These are phyloP conservation scores for Trichoderma semiorbis DNA, from an alignment of 2,329 filamentous ascomycete genomes.

Conservation along the genomic window DNA sequence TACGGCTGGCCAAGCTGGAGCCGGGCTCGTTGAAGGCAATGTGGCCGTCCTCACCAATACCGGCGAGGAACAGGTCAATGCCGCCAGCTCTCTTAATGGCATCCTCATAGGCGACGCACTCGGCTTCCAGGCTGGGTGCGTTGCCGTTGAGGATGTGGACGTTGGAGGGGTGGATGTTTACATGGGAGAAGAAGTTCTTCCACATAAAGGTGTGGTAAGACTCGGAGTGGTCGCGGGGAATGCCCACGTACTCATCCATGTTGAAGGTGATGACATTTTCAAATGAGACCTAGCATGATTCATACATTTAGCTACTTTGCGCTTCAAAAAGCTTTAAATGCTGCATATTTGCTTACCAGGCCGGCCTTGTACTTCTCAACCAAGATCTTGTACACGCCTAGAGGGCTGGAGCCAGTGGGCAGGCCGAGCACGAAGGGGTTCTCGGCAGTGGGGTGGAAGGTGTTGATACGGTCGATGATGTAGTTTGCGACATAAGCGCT, in stretches of 20 bases:
- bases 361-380: constrained; percentile 69
- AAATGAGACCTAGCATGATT: constrained; percentile 63
- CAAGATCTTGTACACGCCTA: constrained; percentile 72
- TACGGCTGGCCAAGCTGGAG: constrained; percentile 71
- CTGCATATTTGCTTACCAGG: constrained; percentile 38
- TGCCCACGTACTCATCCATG: constrained; percentile 88
- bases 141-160: constrained; percentile 85
- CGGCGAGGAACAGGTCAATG: constrained; percentile 81
- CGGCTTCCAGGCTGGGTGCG: constrained; percentile 68
- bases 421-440: constrained; percentile 80
- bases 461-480: constrained; percentile 76
- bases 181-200: constrained; percentile 83
- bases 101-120: constrained; percentile 76
- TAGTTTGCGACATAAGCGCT: constrained; percentile 78
- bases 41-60: constrained; percentile 82
- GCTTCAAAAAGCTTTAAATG: neutral
- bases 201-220: constrained; percentile 94
- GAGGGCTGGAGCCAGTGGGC: constrained; percentile 77
- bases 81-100: constrained; percentile 71
- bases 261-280: constrained; percentile 89
- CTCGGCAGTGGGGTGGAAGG: constrained; percentile 67
- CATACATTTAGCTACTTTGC: neutral
- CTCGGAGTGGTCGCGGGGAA: constrained; percentile 77
- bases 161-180: constrained; percentile 76
- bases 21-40: constrained; percentile 91